A percentile compares a stretch with the other conserved stretches of the same genome.
phyloP scores from a whole-genome alignment of 148 eudicot genomes.

The Rhododendron ferrugineum region DNA sequence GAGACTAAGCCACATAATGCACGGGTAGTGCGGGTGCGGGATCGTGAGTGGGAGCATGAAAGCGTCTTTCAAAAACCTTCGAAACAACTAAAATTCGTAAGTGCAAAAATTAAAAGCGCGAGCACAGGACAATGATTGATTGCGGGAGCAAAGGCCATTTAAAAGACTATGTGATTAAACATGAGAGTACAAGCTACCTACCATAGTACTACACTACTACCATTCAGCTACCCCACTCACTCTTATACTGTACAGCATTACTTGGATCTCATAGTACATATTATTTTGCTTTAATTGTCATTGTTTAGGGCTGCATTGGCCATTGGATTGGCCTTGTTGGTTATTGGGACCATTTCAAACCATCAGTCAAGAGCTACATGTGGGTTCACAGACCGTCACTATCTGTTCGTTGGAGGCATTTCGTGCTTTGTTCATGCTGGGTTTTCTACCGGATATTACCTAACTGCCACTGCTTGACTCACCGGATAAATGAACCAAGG shows the following conservation, averaged over 20 bases:
- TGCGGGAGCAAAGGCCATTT: neutral
- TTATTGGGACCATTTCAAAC: slow-evolving; percentile 60
- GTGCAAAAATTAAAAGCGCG: no score
- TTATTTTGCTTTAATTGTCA: neutral
- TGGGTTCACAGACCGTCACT: slow-evolving; percentile 13
- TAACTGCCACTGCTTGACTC: slow-evolving; percentile 36
- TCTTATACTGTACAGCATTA: neutral
- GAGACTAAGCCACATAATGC: no score
- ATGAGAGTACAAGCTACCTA: no score
- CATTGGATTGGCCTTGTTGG: slow-evolving; percentile 52
- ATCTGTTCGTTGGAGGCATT: slow-evolving; percentile 13
- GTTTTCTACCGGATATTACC: slow-evolving; percentile 56
- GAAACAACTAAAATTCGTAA: no score
- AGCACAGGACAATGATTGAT: neutral
- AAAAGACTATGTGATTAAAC: no score
- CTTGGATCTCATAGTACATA: neutral
- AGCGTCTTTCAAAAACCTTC: neutral
- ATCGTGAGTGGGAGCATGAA: neutral
- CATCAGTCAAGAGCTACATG: slow-evolving; percentile 28
- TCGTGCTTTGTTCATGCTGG: slow-evolving; percentile 45
- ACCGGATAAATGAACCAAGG: neutral
- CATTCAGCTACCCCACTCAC: no score
- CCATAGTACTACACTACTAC: no score
- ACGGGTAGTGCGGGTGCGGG: no score
- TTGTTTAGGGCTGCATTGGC: slow-evolving; percentile 14